phyloP scores from a whole-genome alignment of 1,139 yeast species.

The Hansenula lynferdii region DNA sequence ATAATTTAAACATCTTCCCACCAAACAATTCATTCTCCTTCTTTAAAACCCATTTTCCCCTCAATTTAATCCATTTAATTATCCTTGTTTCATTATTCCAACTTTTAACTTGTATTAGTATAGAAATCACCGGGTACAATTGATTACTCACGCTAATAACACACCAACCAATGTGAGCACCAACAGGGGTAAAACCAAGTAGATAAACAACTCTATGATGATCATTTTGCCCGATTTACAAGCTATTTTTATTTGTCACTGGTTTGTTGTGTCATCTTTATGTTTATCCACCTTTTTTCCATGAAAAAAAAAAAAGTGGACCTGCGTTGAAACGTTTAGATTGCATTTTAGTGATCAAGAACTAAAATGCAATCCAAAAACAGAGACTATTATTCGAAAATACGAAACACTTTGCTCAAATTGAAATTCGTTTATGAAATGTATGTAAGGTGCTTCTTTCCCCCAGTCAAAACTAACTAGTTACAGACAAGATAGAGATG shows the following conservation, averaged over 20 bases:
- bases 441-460: constrained; percentile 8
- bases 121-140: too few relatives aligned
- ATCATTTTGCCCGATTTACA: too few relatives aligned
- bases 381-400: not conserved
- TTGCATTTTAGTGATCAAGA: too few relatives aligned
- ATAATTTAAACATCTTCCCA: constrained; percentile 6
- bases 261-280: not conserved
- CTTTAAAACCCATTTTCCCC: not conserved
- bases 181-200: too few relatives aligned
- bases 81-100: not conserved
- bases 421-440: constrained; percentile 14
- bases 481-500: constrained; percentile 14
- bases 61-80: not conserved
- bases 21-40: constrained; percentile 2
- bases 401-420: constrained; percentile 4
- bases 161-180: not conserved
- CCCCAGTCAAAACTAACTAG: too few relatives aligned
- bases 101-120: too few relatives aligned
- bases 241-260: too few relatives aligned
- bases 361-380: too few relatives aligned
- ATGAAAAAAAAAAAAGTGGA: too few relatives aligned
- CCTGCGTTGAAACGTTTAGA: too few relatives aligned
- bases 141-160: too few relatives aligned
- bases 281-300: not conserved
- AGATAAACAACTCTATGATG: not conserved